A percentile compares a stretch with the other conserved stretches of the same genome.
These are phyloP conservation scores for Magnaporthales sp. DNA, from an alignment of 2,329 filamentous ascomycete genomes.

Conservation along the genomic window DNA sequence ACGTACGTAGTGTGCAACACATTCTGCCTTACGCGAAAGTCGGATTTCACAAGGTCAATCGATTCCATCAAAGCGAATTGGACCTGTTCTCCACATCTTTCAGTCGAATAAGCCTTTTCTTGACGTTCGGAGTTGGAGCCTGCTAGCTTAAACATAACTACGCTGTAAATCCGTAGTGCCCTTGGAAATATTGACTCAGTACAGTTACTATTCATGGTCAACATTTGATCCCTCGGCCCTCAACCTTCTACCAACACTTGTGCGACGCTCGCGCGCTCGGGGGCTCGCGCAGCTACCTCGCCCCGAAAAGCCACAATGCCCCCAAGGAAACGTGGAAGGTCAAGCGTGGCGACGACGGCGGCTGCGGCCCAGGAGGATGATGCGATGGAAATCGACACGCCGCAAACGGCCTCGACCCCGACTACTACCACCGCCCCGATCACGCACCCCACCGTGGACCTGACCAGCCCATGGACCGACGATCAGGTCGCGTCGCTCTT, in stretches of 20 bases:
- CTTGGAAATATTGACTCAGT: too few species aligned
- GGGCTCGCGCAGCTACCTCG: neutral
- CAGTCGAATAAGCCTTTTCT: neutral
- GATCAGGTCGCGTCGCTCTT: slow-evolving; percentile 90
- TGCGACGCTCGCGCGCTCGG: neutral
- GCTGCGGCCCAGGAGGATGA: slow-evolving; percentile 41
- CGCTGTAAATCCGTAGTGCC: neutral
- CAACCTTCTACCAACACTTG: neutral
- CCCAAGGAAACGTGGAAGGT: slow-evolving; percentile 60
- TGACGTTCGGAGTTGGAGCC: neutral
- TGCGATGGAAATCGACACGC: slow-evolving; percentile 51
- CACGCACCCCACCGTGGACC: slow-evolving; percentile 26
- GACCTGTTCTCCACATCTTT: neutral
- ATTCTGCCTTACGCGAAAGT: neutral
- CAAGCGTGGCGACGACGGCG: slow-evolving; percentile 27
- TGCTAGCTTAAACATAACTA: neutral
- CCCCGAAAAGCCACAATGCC: slow-evolving; percentile 33
- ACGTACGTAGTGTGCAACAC: too few species aligned
- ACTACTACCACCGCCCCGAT: slow-evolving; percentile 27
- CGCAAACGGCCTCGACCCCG: slow-evolving; percentile 42
- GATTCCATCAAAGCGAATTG: neutral
- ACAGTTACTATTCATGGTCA: neutral
- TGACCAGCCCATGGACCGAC: slow-evolving; percentile 79
- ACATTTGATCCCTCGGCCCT: neutral
- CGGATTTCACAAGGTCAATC: neutral